Percentiles rank a stretch among this genome's conserved stretches.
Conservation (phyloP, 2,329 filamentous ascomycete species). For the Fusarium anguioides region DNA sequence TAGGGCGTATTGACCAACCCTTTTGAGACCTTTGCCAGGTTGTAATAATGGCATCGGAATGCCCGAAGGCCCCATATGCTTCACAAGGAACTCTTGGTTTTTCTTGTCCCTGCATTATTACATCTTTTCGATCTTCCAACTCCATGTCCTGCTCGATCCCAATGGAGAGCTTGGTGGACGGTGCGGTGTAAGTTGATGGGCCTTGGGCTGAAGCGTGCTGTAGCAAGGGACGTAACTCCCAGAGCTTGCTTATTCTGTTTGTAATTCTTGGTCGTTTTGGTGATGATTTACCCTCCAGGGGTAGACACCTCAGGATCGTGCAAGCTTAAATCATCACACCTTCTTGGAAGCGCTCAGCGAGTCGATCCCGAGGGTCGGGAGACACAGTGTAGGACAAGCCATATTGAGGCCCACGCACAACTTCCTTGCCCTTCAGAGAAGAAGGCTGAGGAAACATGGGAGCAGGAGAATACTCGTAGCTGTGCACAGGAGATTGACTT, state of each 20-base stretch:
- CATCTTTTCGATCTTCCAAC: not conserved
- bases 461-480: conserved; percentile 20
- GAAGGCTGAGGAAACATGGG: conserved; percentile 36
- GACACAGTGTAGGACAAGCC: conserved; percentile 50
- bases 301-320: conserved; percentile 34
- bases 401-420: conserved; percentile 50
- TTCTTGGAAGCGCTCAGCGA: conserved; percentile 26
- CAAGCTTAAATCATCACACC: conserved; percentile 31
- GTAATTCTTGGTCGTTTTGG: conserved; percentile 54
- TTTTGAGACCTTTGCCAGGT: conserved; percentile 8
- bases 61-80: conserved; percentile 1
- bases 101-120: not conserved
- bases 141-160: conserved; percentile 27
- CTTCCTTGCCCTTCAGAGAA: conserved; percentile 58
- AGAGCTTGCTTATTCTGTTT: not conserved
- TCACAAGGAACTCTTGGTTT: not conserved
- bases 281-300: conserved; percentile 53
- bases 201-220: conserved; percentile 1
- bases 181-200: conserved; percentile 4
- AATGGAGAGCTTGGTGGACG: conserved; percentile 23
- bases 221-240: not conserved
- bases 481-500: conserved; percentile 31
- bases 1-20: conserved; percentile 1
- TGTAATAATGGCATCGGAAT: not conserved
- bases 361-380: conserved; percentile 52